phyloP scores from a whole-genome alignment of 2,329 filamentous ascomycete species.

The Pseudonectria buxi region DNA sequence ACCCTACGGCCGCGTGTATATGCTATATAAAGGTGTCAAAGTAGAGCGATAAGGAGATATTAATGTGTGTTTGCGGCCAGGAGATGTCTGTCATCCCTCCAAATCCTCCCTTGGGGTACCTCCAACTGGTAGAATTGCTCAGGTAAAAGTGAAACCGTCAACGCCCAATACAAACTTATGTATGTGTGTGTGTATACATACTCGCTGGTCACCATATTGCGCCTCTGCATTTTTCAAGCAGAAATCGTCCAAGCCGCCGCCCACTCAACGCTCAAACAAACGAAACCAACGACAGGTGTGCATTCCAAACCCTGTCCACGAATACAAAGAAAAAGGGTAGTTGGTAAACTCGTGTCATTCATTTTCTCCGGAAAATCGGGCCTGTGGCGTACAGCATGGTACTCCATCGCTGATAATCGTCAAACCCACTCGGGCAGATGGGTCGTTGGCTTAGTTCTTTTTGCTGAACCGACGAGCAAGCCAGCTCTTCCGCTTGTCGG shows the following conservation, averaged over 20 bases:
- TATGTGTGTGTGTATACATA: slow-evolving; percentile 20
- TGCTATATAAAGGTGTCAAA: slow-evolving; percentile 16
- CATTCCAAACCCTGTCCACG: too few species aligned
- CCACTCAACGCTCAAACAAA: slow-evolving; percentile 10
- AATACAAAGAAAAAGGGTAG: too few species aligned
- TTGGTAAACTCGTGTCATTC: too few species aligned
- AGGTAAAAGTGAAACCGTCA: slow-evolving; percentile 13
- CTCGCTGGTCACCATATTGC: slow-evolving; percentile 22
- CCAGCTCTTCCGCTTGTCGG: slow-evolving; percentile 85
- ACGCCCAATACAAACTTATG: slow-evolving; percentile 19
- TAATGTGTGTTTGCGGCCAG: slow-evolving; percentile 16
- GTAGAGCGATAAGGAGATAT: slow-evolving; percentile 17
- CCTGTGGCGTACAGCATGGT: too few species aligned
- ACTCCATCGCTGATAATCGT: too few species aligned
- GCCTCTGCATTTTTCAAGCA: slow-evolving; percentile 6
- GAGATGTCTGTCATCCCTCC: slow-evolving; percentile 15
- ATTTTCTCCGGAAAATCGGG: too few species aligned
- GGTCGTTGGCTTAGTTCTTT: slow-evolving; percentile 19
- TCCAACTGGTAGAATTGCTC: slow-evolving; percentile 5
- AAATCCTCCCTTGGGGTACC: slow-evolving; percentile 8
- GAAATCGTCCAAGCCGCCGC: slow-evolving; percentile 2
- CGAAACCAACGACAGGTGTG: slow-evolving; percentile 5
- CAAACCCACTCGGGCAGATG: background rate
- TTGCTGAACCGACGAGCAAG: slow-evolving; percentile 77
- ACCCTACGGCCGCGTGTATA: slow-evolving; percentile 20